Percentiles rank a stretch among this genome's conserved stretches.
phyloP scores from a whole-genome alignment of 164 flowering plant genomes.

The Annona cherimola region DNA sequence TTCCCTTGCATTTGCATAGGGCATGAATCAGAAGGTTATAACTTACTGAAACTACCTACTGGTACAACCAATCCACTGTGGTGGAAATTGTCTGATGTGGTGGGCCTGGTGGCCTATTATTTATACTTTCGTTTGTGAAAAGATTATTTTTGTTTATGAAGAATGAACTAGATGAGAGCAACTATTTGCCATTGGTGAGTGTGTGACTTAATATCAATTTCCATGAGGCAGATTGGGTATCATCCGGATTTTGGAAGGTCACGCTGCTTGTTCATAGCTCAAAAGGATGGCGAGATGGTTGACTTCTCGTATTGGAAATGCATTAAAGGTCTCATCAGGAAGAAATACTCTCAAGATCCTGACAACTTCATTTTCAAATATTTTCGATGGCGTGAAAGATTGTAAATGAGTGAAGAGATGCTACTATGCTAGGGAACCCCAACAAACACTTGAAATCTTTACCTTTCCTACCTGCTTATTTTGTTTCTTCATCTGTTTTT shows the following conservation, averaged over 20 bases:
- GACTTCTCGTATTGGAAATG: conserved; percentile 99
- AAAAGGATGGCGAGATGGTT: conserved; percentile 69
- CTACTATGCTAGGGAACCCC: too few species aligned
- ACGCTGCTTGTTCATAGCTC: conserved; percentile 83
- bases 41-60: neutral
- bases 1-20: neutral
- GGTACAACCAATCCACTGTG: neutral
- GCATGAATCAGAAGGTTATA: neutral
- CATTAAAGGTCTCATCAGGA: conserved; percentile 79
- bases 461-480: too few species aligned
- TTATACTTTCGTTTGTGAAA: neutral
- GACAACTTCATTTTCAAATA: conserved; percentile 82
- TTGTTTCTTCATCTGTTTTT: too few species aligned
- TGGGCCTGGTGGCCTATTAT: neutral
- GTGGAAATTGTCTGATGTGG: neutral
- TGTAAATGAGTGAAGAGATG: too few species aligned
- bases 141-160: neutral
- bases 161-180: neutral
- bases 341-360: conserved; percentile 83
- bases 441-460: too few species aligned
- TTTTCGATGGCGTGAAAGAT: conserved; percentile 43
- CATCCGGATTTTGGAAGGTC: conserved; percentile 84
- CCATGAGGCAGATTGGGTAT: conserved; percentile 55
- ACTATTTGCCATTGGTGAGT: neutral
- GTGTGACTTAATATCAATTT: neutral